Conservation (phyloP, 148 eudicot species). For the Rhododendron ferrugineum region DNA sequence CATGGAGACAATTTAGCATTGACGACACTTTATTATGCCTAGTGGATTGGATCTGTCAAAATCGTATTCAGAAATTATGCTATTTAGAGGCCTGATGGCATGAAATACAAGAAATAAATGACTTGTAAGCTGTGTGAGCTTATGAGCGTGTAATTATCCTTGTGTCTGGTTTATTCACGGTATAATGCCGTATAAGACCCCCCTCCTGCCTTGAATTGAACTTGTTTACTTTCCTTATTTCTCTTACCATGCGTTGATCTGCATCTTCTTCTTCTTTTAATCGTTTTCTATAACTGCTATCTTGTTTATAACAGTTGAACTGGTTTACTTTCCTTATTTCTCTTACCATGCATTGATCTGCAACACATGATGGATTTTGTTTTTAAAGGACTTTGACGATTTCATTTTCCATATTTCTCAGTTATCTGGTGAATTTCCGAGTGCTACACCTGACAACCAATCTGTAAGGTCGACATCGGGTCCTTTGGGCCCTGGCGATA, state of each 20-base stretch:
- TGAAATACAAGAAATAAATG: background rate
- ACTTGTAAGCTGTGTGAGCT: background rate
- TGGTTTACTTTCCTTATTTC: background rate
- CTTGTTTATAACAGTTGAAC: background rate
- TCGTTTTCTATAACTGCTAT: background rate
- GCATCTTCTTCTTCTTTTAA: background rate
- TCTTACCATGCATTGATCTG: conserved; percentile 1
- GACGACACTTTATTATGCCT: background rate
- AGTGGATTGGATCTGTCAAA: background rate
- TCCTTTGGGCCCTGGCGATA: conserved; percentile 76
- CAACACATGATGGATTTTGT: background rate
- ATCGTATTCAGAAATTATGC: background rate
- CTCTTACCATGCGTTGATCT: no score
- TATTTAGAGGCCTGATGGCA: background rate
- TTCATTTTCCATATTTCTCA: conserved; percentile 22
- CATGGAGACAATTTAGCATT: background rate
- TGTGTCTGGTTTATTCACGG: background rate
- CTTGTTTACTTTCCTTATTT: background rate
- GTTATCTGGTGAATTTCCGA: conserved; percentile 92
- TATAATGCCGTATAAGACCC: background rate
- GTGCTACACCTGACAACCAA: conserved; percentile 69
- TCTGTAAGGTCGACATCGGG: conserved; percentile 94
- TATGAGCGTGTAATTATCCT: background rate
- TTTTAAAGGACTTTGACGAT: background rate
- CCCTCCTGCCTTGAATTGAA: background rate